Conservation (phyloP, 139 green algal species). For the Asterochloris erici region DNA sequence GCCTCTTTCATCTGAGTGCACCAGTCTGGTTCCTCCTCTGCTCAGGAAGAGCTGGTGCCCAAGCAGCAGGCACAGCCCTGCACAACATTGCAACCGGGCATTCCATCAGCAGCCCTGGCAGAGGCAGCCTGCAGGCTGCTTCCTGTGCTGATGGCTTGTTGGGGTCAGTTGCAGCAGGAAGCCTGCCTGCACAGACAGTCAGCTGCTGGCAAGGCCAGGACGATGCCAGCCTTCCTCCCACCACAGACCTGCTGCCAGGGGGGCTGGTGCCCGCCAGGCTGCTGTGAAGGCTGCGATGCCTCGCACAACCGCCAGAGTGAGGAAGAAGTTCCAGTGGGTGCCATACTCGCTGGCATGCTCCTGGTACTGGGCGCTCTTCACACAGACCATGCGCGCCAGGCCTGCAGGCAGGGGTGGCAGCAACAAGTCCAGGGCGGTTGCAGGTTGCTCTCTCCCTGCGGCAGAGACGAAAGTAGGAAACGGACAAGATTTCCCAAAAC, state of each 20-base stretch:
- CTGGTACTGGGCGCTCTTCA: slow-evolving; percentile 63
- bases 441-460: neutral
- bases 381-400: slow-evolving; percentile 38
- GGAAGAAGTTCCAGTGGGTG: slow-evolving; percentile 97
- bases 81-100: neutral
- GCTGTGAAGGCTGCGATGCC: slow-evolving; percentile 28
- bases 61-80: neutral
- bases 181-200: neutral
- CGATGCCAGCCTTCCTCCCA: too few relatives aligned
- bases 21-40: slow-evolving; percentile 24
- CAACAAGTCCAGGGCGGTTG: too few relatives aligned
- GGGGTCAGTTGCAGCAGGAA: neutral
- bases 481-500: neutral
- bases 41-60: neutral
- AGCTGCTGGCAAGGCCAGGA: neutral
- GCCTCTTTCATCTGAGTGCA: slow-evolving; percentile 35
- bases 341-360: slow-evolving; percentile 86
- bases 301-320: slow-evolving; percentile 74
- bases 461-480: neutral
- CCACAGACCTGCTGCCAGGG: slow-evolving; percentile 4
- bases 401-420: slow-evolving; percentile 26
- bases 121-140: neutral
- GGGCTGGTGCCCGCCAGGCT: neutral
- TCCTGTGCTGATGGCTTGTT: neutral
- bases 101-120: neutral